Percentiles rank a stretch among this genome's conserved stretches.
These are phyloP conservation scores for Yamadazyma akitaensis DNA, from an alignment of 805 yeast species.

Conservation along the genomic window DNA sequence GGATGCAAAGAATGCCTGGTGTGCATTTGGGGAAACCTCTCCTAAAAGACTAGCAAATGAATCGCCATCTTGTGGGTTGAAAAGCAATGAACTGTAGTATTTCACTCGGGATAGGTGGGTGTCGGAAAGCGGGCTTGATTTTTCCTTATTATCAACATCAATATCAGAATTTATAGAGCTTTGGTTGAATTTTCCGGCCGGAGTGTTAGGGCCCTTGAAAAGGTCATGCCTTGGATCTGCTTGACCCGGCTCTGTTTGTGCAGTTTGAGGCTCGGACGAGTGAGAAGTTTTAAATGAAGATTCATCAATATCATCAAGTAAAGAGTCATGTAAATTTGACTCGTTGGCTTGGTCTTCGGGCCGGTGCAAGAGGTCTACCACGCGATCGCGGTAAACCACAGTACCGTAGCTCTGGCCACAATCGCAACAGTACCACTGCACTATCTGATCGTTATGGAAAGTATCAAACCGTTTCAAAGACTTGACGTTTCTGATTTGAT, in stretches of 20 bases:
- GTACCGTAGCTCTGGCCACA: constrained; percentile 40
- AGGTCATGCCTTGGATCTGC: not conserved
- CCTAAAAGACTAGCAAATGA: constrained; percentile 3
- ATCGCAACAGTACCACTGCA: constrained; percentile 43
- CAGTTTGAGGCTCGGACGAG: not conserved
- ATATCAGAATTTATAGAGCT: not conserved
- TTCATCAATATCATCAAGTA: not conserved
- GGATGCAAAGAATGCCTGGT: not conserved
- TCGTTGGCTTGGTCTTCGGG: not conserved
- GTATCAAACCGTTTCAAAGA: constrained; percentile 6
- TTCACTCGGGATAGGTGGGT: constrained; percentile 16
- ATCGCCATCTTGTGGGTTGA: constrained; percentile 8
- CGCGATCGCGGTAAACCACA: constrained; percentile 20
- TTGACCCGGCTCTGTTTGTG: not conserved
- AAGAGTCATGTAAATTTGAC: not conserved
- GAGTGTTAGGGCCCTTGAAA: not conserved
- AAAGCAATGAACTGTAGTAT: constrained; percentile 25
- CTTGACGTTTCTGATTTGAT: not conserved
- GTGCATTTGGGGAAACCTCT: constrained; percentile 1
- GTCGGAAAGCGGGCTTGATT: not conserved
- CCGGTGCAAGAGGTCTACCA: constrained; percentile 6
- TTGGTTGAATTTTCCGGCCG: not conserved
- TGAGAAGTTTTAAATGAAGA: not conserved
- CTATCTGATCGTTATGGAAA: constrained; percentile 19
- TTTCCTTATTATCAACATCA: no score